Evolutionary conservation across 2,329 filamentous ascomycete genomes (phyloP).

Genomic region (Beauveria sp.): DNA sequence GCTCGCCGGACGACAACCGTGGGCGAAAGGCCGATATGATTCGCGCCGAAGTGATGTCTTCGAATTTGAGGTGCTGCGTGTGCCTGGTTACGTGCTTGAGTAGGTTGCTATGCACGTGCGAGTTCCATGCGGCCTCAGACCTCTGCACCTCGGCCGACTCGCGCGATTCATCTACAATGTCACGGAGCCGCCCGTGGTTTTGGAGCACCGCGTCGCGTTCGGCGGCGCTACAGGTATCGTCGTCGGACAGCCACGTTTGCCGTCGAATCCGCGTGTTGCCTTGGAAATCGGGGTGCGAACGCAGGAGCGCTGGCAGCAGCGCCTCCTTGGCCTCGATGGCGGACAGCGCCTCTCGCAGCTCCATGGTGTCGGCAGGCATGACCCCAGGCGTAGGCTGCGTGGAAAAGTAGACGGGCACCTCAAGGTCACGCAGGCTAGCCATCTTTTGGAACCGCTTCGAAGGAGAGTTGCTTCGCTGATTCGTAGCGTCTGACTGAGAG

Average conservation of each 20-base stretch:
- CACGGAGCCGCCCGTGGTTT: background rate
- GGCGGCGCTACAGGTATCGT: background rate
- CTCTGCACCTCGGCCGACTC: background rate
- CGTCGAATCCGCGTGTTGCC: background rate
- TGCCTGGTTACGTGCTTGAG: background rate
- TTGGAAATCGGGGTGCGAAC: background rate
- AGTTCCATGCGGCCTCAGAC: constrained; percentile 12
- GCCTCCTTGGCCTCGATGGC: background rate
- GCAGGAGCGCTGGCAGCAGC: background rate
- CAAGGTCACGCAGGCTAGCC: too few relatives aligned
- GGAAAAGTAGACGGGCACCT: too few relatives aligned
- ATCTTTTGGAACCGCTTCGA: too few relatives aligned
- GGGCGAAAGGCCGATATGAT: constrained; percentile 11
- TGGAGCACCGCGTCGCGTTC: background rate
- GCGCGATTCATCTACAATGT: background rate
- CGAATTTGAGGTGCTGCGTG: background rate
- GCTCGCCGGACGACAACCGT: background rate
- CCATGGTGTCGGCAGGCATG: too few relatives aligned
- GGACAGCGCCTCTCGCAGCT: background rate
- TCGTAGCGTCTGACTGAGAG: too few relatives aligned
- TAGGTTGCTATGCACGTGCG: constrained; percentile 3
- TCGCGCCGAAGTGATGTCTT: constrained; percentile 10
- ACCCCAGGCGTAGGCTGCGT: too few relatives aligned
- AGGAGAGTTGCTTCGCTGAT: too few relatives aligned
- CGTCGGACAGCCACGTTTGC: background rate